phyloP scores from a whole-genome alignment of 179 eudicot species.

The Carnegiea gigantea region DNA sequence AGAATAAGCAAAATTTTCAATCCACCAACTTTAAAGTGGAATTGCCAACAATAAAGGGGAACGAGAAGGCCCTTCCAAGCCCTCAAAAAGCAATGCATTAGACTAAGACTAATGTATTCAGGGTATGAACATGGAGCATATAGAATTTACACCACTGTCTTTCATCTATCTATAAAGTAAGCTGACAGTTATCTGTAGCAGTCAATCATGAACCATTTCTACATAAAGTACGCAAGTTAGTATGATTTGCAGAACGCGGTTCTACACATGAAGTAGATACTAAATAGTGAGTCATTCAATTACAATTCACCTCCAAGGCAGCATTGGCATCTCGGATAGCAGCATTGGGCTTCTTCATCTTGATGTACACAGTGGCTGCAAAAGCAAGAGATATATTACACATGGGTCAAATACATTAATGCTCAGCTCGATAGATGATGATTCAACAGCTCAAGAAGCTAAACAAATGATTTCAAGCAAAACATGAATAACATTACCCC shows the following conservation, averaged over 20 bases:
- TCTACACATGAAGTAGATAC: background rate
- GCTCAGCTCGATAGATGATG: background rate
- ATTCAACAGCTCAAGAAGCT: background rate
- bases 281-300: background rate
- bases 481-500: conserved; percentile 49
- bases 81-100: background rate
- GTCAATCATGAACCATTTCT: background rate
- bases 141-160: no score
- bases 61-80: background rate
- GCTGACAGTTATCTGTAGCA: no score
- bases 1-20: background rate
- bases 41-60: background rate
- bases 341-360: conserved; percentile 98
- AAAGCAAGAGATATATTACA: conserved; percentile 8
- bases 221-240: background rate
- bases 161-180: no score
- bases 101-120: background rate
- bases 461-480: conserved; percentile 1
- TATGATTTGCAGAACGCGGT: background rate
- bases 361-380: conserved; percentile 77
- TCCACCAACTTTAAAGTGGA: background rate
- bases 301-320: conserved; percentile 63
- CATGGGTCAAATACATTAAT: background rate
- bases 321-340: conserved; percentile 90
- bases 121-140: no score